Conservation (phyloP, 1,284 basidiomycete species). For the Paramarasmius palmivorus region DNA sequence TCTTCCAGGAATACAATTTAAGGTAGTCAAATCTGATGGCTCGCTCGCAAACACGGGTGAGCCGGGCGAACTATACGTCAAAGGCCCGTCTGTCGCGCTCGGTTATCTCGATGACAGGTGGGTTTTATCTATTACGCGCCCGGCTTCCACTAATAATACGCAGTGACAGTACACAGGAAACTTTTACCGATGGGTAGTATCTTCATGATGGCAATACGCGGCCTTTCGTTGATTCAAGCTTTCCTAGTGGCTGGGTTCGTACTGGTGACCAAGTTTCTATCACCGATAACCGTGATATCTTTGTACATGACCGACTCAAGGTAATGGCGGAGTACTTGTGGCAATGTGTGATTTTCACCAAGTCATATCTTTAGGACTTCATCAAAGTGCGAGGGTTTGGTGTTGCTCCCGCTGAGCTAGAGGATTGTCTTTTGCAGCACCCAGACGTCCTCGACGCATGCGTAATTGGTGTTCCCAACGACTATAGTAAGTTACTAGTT, state of each 20-base stretch:
- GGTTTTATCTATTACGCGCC: slow-evolving; percentile 40
- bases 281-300: slow-evolving; percentile 44
- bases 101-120: slow-evolving; percentile 47
- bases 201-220: not conserved
- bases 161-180: slow-evolving; percentile 31
- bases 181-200: slow-evolving; percentile 32
- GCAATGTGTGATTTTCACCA: not conserved
- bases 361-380: slow-evolving; percentile 25
- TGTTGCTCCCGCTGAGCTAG: slow-evolving; percentile 53
- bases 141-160: not conserved
- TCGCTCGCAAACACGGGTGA: slow-evolving; percentile 43
- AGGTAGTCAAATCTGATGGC: slow-evolving; percentile 48
- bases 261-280: slow-evolving; percentile 54
- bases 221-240: not conserved
- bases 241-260: slow-evolving; percentile 44
- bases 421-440: slow-evolving; percentile 58
- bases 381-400: slow-evolving; percentile 48
- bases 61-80: slow-evolving; percentile 47
- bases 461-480: slow-evolving; percentile 63
- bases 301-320: slow-evolving; percentile 56
- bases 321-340: slow-evolving; percentile 22
- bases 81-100: slow-evolving; percentile 41
- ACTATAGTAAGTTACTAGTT: slow-evolving; percentile 35
- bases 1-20: slow-evolving; percentile 37
- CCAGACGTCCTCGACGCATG: slow-evolving; percentile 58